These are phyloP conservation scores for Penicillium argentinense DNA, from an alignment of 495 filamentous ascomycete species.

Conservation along the genomic window DNA sequence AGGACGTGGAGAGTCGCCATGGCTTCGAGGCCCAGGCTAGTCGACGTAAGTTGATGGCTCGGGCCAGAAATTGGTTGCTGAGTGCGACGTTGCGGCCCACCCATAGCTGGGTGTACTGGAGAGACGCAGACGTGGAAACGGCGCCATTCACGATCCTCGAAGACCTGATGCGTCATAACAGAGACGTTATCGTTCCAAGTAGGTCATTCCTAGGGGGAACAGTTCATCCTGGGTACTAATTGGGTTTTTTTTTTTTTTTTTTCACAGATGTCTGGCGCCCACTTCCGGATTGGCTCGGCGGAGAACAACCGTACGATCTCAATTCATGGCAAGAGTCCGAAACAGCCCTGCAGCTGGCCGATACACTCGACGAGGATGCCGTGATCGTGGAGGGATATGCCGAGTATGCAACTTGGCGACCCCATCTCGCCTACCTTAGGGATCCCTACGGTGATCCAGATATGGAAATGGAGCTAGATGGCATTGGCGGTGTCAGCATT, in stretches of 20 bases:
- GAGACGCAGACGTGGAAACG: slow-evolving; percentile 97
- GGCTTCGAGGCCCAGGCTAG: slow-evolving; percentile 96
- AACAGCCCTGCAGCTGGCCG: slow-evolving; percentile 88
- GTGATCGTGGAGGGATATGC: slow-evolving; percentile 99
- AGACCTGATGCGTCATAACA: slow-evolving; percentile 98
- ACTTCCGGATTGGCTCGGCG: slow-evolving; percentile 97
- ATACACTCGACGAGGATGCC: slow-evolving; percentile 95
- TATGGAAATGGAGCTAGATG: slow-evolving; percentile 99
- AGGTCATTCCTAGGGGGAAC: slow-evolving; percentile 43
- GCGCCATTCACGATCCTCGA: slow-evolving; percentile 95
- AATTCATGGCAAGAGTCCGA: slow-evolving; percentile 99
- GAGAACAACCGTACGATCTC: slow-evolving; percentile 97
- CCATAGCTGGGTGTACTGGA: slow-evolving; percentile 99
- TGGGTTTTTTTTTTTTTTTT: not conserved
- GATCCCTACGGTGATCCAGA: slow-evolving; percentile 98
- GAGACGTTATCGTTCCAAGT: slow-evolving; percentile 99
- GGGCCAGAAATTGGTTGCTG: slow-evolving; percentile 95
- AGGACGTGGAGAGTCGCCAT: slow-evolving; percentile 96
- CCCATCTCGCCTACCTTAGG: slow-evolving; percentile 93
- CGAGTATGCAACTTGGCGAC: slow-evolving; percentile 98
- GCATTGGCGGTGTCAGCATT: slow-evolving; percentile 96
- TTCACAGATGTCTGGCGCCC: slow-evolving; percentile 93
- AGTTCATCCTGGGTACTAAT: not conserved
- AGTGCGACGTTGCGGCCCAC: slow-evolving; percentile 91
- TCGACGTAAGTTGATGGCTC: slow-evolving; percentile 94